Percentiles rank a stretch among this genome's conserved stretches.
phyloP scores from a whole-genome alignment of 2,329 filamentous ascomycete genomes.

The Huntiella moniliformis region DNA sequence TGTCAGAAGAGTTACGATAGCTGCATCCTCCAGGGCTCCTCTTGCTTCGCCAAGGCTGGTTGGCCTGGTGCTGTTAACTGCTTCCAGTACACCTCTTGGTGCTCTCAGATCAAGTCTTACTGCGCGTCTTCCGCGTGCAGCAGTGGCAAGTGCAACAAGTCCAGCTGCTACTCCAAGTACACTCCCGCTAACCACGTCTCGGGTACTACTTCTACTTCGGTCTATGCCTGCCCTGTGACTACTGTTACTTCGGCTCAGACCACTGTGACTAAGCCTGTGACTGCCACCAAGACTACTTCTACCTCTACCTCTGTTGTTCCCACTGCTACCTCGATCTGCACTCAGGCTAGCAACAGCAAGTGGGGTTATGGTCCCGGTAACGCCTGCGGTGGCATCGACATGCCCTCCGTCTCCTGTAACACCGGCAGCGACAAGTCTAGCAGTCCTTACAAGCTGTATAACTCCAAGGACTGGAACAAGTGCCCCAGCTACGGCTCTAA shows the following conservation, averaged over 20 bases:
- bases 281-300: slow-evolving; percentile 15
- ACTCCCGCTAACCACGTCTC: slow-evolving; percentile 21
- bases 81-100: slow-evolving; percentile 33
- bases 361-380: slow-evolving; percentile 49
- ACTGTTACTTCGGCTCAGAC: slow-evolving; percentile 15
- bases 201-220: slow-evolving; percentile 20
- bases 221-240: slow-evolving; percentile 17
- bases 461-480: slow-evolving; percentile 21
- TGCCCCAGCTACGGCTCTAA: slow-evolving; percentile 26
- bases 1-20: slow-evolving; percentile 26
- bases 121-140: slow-evolving; percentile 22
- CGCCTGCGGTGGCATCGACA: slow-evolving; percentile 30
- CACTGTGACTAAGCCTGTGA: slow-evolving; percentile 16
- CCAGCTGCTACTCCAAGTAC: slow-evolving; percentile 24
- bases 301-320: slow-evolving; percentile 23
- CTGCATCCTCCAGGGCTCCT: slow-evolving; percentile 27
- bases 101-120: slow-evolving; percentile 25
- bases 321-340: slow-evolving; percentile 32
- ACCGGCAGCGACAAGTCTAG: slow-evolving; percentile 26
- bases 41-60: slow-evolving; percentile 33
- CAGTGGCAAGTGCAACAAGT: slow-evolving; percentile 23
- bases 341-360: slow-evolving; percentile 33
- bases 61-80: slow-evolving; percentile 31
- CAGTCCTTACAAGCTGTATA: slow-evolving; percentile 34
- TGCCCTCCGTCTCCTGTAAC: slow-evolving; percentile 37